These are phyloP conservation scores for Colletotrichum limetticola DNA, from an alignment of 2,329 filamentous ascomycete species.

Conservation along the genomic window DNA sequence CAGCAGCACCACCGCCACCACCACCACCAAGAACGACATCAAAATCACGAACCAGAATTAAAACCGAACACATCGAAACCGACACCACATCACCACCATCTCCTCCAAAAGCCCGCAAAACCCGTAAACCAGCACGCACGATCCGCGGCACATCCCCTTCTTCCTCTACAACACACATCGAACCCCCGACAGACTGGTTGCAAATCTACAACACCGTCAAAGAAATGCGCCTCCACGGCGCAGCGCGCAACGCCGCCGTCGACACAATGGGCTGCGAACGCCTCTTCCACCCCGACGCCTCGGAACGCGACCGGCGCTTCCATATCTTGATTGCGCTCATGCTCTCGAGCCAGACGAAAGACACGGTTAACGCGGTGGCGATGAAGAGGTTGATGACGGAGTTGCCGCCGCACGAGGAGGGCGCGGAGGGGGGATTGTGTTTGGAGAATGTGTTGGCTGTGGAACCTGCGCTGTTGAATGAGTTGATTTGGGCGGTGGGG, in stretches of 20 bases:
- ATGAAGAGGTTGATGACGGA: slow-evolving; percentile 84
- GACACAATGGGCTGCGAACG: slow-evolving; percentile 97
- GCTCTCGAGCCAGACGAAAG: slow-evolving; percentile 93
- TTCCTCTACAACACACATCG: slow-evolving; percentile 48
- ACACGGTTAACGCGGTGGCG: slow-evolving; percentile 86
- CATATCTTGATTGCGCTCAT: slow-evolving; percentile 90
- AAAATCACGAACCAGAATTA: slow-evolving; percentile 40
- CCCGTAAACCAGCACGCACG: slow-evolving; percentile 58
- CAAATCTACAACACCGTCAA: slow-evolving; percentile 81
- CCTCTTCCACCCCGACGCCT: slow-evolving; percentile 66
- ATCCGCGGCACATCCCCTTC: slow-evolving; percentile 50
- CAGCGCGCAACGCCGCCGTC: slow-evolving; percentile 81
- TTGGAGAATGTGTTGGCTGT: slow-evolving; percentile 82
- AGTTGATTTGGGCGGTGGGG: slow-evolving; percentile 84
- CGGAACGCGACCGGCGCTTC: slow-evolving; percentile 73
- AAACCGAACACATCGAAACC: slow-evolving; percentile 50
- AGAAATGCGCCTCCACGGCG: slow-evolving; percentile 73
- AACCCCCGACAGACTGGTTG: slow-evolving; percentile 85
- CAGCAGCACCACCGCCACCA: background rate
- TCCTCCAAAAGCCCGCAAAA: slow-evolving; percentile 42
- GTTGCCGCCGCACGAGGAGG: slow-evolving; percentile 64
- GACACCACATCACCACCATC: slow-evolving; percentile 37
- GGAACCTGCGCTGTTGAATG: slow-evolving; percentile 72
- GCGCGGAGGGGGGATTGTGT: slow-evolving; percentile 67
- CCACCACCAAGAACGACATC: background rate